A percentile compares a stretch with the other conserved stretches of the same genome.
phyloP scores from a whole-genome alignment of 768 basidiomycete species.

The Pulveroboletus sp. region DNA sequence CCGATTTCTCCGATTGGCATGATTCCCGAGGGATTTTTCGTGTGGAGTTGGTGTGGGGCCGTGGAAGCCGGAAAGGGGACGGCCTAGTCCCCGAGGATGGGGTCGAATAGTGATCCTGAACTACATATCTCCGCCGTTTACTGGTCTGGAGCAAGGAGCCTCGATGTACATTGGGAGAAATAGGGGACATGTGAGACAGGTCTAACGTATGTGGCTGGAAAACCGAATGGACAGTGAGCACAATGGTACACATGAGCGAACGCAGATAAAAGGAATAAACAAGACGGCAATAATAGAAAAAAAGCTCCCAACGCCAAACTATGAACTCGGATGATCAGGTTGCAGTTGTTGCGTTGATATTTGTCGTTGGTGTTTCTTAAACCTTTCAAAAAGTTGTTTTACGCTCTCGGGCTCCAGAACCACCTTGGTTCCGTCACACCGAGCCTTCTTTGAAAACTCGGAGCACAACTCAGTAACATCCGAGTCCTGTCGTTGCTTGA shows the following conservation, averaged over 20 bases:
- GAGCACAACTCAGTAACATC: slow-evolving; percentile 78
- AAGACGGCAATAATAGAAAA: slow-evolving; percentile 5
- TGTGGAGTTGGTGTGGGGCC: neutral
- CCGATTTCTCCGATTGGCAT: neutral
- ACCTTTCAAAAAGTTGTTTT: slow-evolving; percentile 41
- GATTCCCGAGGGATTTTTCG: neutral
- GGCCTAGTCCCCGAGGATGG: no score
- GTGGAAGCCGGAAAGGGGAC: neutral
- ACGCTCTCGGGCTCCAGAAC: slow-evolving; percentile 59
- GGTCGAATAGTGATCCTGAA: no score
- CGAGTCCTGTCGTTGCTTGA: slow-evolving; percentile 46
- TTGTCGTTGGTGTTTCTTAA: slow-evolving; percentile 28
- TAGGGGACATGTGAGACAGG: neutral
- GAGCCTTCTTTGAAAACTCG: slow-evolving; percentile 79
- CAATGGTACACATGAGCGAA: slow-evolving; percentile 17
- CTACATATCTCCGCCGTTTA: no score
- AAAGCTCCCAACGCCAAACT: neutral
- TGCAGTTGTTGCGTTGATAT: slow-evolving; percentile 5
- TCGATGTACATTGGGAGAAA: neutral
- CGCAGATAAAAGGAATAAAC: slow-evolving; percentile 19
- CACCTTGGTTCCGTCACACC: slow-evolving; percentile 82
- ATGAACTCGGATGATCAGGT: slow-evolving; percentile 14
- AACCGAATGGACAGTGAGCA: neutral
- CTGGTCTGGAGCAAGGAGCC: neutral
- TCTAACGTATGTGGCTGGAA: neutral